Evolutionary conservation across 2,329 filamentous ascomycete species (phyloP).

Genomic region (Sporothrix sp.): DNA sequence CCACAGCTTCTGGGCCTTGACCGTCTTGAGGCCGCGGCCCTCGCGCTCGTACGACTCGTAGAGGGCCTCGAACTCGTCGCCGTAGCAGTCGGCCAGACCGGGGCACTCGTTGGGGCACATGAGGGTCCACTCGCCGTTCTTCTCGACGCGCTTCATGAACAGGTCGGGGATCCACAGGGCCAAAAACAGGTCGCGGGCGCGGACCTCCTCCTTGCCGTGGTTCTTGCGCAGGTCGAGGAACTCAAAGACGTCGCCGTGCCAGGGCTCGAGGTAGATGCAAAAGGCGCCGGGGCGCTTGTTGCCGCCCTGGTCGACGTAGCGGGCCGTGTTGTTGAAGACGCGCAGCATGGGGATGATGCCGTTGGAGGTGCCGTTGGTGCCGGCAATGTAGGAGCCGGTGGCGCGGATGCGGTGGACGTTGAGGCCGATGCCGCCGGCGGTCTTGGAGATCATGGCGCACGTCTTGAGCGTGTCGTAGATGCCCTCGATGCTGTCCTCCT

Average conservation of each 20-base stretch:
- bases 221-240: conserved; percentile 98
- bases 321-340: conserved; percentile 98
- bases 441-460: conserved; percentile 99
- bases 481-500: conserved; percentile 97
- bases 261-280: conserved; percentile 97
- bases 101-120: conserved; percentile 98
- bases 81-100: conserved; percentile 90
- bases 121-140: conserved; percentile 92
- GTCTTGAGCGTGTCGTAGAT: conserved; percentile 99
- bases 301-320: conserved; percentile 97
- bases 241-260: conserved; percentile 96
- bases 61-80: conserved; percentile 90
- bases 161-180: conserved; percentile 97
- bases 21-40: conserved; percentile 76
- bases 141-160: conserved; percentile 99
- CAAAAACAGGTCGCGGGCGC: conserved; percentile 94
- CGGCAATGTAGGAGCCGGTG: conserved; percentile 94
- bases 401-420: conserved; percentile 96
- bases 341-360: conserved; percentile 96
- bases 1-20: conserved; percentile 99
- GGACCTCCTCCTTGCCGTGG: conserved; percentile 96
- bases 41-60: conserved; percentile 89
- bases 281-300: conserved; percentile 99
- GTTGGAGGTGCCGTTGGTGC: conserved; percentile 96
- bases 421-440: conserved; percentile 92